A percentile compares a stretch with the other conserved stretches of the same genome.
Conservation (phyloP, 2,329 filamentous ascomycete genomes). For the Sporothrix humicola region DNA sequence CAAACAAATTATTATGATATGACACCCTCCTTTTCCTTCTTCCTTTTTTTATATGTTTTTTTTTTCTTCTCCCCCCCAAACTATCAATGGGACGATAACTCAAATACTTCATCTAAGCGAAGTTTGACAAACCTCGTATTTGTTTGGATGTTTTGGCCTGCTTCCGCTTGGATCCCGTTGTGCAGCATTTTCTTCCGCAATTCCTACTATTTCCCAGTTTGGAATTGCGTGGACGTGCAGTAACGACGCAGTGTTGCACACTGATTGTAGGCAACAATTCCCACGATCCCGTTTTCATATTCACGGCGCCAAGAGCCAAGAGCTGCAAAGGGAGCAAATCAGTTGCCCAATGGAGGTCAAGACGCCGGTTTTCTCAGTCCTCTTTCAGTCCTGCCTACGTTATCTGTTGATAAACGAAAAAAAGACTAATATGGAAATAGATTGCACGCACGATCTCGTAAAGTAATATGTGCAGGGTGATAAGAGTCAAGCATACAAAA, state of each 20-base stretch:
- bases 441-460: constrained; percentile 2
- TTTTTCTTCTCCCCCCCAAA: no score
- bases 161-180: not conserved
- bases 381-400: no score
- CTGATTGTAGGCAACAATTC: not conserved
- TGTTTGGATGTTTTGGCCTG: constrained; percentile 12
- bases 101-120: not conserved
- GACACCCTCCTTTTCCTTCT: no score
- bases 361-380: not conserved
- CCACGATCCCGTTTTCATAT: constrained; percentile 16
- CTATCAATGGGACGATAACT: not conserved
- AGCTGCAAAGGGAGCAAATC: not conserved
- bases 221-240: not conserved
- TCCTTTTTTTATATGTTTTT: no score
- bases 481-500: not conserved
- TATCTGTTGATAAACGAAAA: not conserved
- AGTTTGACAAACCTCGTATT: constrained; percentile 15
- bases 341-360: constrained; percentile 6
- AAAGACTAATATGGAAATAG: not conserved
- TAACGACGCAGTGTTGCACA: not conserved
- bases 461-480: not conserved
- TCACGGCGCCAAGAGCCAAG: constrained; percentile 7
- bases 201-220: not conserved
- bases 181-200: not conserved
- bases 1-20: no score